Conservation (phyloP, 306 rosid species). For the Fagus sylvatica region DNA sequence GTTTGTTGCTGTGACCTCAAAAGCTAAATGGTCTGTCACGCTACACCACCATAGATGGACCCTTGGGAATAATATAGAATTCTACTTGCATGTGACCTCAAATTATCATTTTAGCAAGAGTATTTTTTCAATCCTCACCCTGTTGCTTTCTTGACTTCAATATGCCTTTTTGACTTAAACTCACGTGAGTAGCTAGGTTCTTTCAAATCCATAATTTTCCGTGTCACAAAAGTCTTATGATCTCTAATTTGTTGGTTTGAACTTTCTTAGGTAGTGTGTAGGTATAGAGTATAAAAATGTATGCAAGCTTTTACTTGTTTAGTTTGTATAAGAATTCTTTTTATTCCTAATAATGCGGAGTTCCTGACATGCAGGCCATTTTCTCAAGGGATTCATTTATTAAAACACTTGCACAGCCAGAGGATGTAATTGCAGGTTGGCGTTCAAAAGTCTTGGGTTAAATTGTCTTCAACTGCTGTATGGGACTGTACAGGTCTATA, state of each 20-base stretch:
- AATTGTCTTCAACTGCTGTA: conserved; percentile 16
- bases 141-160: not conserved
- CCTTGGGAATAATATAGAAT: too few relatives aligned
- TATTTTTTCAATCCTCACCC: not conserved
- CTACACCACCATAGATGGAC: too few relatives aligned
- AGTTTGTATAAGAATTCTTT: not conserved
- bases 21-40: too few relatives aligned
- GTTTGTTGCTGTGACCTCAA: too few relatives aligned
- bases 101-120: not conserved
- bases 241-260: not conserved
- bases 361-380: conserved; percentile 47
- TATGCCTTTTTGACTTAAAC: not conserved
- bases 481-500: conserved; percentile 9
- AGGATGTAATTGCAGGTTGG: conserved; percentile 95
- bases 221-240: not conserved
- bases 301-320: not conserved
- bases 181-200: not conserved
- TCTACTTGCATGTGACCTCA: not conserved
- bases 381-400: conserved; percentile 80
- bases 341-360: conserved; percentile 26
- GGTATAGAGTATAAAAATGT: too few relatives aligned
- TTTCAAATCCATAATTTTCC: not conserved
- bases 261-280: too few relatives aligned
- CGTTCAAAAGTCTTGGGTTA: conserved; percentile 84
- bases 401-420: conserved; percentile 66